Conservation (phyloP, 1,284 basidiomycete species). For the Termitomyces sp. region DNA sequence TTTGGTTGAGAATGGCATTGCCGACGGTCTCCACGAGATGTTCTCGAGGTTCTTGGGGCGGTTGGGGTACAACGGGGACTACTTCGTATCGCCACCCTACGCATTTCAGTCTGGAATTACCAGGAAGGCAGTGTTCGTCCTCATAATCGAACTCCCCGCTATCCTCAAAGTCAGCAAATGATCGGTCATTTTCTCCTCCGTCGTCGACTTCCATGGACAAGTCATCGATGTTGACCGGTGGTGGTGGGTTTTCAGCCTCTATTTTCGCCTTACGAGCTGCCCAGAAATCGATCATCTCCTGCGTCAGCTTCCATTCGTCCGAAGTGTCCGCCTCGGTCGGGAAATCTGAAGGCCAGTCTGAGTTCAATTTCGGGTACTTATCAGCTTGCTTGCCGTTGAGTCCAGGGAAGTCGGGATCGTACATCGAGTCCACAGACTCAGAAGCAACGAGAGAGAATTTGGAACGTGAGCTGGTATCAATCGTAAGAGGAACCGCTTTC, state of each 20-base stretch:
- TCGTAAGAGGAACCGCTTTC: not conserved
- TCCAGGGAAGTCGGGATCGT: conserved; percentile 7
- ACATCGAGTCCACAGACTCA: conserved; percentile 2
- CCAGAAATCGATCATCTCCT: conserved; percentile 10
- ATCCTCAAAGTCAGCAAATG: conserved; percentile 2
- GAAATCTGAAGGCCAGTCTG: conserved; percentile 6
- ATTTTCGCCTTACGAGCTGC: conserved; percentile 3
- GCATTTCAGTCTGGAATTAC: conserved; percentile 5
- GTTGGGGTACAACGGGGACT: not conserved
- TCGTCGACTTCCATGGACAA: conserved; percentile 1
- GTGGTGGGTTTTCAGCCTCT: conserved; percentile 5
- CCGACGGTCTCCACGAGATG: not conserved
- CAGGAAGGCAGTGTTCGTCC: conserved; percentile 3
- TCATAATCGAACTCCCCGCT: not conserved
- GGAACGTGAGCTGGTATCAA: not conserved
- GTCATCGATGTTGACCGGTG: not conserved
- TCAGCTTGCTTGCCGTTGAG: conserved; percentile 5
- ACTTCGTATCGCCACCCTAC: conserved; percentile 7
- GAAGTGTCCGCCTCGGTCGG: conserved; percentile 7
- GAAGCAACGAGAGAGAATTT: not conserved
- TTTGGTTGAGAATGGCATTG: not conserved
- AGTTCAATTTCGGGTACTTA: not conserved
- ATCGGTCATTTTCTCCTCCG: not conserved
- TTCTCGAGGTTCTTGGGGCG: not conserved
- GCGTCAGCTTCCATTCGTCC: conserved; percentile 9